Percentiles rank a stretch among this genome's conserved stretches.
phyloP scores from a whole-genome alignment of 768 basidiomycete species.

The Podaxis sp. region DNA sequence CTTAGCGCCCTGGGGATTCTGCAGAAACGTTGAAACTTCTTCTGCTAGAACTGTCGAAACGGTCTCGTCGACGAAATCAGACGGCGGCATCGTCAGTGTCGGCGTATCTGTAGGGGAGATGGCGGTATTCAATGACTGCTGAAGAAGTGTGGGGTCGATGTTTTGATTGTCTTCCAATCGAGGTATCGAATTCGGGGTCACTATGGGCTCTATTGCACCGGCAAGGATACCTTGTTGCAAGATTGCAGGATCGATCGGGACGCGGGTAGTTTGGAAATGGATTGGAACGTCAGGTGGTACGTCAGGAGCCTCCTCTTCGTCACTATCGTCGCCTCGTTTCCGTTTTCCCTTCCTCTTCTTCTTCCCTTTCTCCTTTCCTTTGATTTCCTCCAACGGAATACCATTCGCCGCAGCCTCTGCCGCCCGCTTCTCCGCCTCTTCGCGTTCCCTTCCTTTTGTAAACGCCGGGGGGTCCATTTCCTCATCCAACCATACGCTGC shows the following conservation, averaged over 20 bases:
- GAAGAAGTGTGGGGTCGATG: slow-evolving; percentile 58
- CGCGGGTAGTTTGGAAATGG: slow-evolving; percentile 21
- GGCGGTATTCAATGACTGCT: slow-evolving; percentile 15
- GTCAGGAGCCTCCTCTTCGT: slow-evolving; percentile 25
- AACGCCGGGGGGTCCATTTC: slow-evolving; percentile 92
- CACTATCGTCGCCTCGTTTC: slow-evolving; percentile 29
- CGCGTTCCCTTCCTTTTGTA: slow-evolving; percentile 71
- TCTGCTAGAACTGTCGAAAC: slow-evolving; percentile 63
- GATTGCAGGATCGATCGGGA: slow-evolving; percentile 54
- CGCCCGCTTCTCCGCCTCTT: slow-evolving; percentile 53
- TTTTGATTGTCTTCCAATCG: slow-evolving; percentile 45
- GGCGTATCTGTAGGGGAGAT: slow-evolving; percentile 14
- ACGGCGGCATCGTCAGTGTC: slow-evolving; percentile 27
- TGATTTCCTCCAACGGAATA: slow-evolving; percentile 25
- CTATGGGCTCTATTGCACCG: slow-evolving; percentile 42
- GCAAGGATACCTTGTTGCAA: slow-evolving; percentile 69
- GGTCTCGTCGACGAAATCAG: slow-evolving; percentile 53
- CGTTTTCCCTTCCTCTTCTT: slow-evolving; percentile 33
- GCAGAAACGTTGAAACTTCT: slow-evolving; percentile 69
- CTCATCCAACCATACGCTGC: slow-evolving; percentile 88
- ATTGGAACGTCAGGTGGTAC: slow-evolving; percentile 21
- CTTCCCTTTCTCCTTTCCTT: slow-evolving; percentile 30
- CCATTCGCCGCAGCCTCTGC: slow-evolving; percentile 32
- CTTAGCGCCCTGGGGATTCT: slow-evolving; percentile 58
- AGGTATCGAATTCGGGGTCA: slow-evolving; percentile 46